Evolutionary conservation across 2,329 filamentous ascomycete species (phyloP).

Genomic region (Fusarium humuli): DNA sequence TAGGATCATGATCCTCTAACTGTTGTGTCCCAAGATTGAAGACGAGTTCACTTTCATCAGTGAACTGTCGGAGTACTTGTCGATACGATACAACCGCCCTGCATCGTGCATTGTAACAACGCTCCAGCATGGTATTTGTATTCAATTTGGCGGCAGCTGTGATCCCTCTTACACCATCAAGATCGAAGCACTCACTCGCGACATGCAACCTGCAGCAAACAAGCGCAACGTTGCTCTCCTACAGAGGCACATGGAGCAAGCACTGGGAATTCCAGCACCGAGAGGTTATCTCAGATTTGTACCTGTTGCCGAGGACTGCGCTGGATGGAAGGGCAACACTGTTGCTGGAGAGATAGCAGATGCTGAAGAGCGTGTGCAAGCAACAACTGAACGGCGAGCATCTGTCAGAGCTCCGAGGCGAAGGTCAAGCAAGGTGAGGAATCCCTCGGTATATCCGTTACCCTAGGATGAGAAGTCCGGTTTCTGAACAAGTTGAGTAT

Average conservation of each 20-base stretch:
- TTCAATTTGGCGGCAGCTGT: constrained; percentile 79
- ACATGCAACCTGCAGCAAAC: constrained; percentile 80
- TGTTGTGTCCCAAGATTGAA: constrained; percentile 65
- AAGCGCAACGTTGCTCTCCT: constrained; percentile 83
- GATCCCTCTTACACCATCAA: constrained; percentile 84
- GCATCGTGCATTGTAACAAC: constrained; percentile 79
- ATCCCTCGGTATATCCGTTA: background rate
- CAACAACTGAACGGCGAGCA: constrained; percentile 7
- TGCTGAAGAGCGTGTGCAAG: constrained; percentile 8
- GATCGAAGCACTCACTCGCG: constrained; percentile 75
- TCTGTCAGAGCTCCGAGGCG: constrained; percentile 21
- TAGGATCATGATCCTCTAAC: constrained; percentile 1
- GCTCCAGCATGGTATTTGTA: constrained; percentile 78
- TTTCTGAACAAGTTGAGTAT: constrained; percentile 3
- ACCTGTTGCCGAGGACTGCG: constrained; percentile 75
- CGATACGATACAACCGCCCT: constrained; percentile 79
- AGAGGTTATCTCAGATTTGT: constrained; percentile 81
- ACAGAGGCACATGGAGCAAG: constrained; percentile 78
- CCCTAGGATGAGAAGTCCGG: too few relatives aligned
- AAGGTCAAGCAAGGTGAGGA: constrained; percentile 36
- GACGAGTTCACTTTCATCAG: constrained; percentile 81
- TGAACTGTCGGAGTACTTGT: constrained; percentile 78
- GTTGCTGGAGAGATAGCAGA: constrained; percentile 70
- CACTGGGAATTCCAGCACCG: constrained; percentile 72
- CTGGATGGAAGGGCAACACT: constrained; percentile 78